Conservation (phyloP, 2,329 filamentous ascomycete genomes). For the Chaetoscypha palmicola region DNA sequence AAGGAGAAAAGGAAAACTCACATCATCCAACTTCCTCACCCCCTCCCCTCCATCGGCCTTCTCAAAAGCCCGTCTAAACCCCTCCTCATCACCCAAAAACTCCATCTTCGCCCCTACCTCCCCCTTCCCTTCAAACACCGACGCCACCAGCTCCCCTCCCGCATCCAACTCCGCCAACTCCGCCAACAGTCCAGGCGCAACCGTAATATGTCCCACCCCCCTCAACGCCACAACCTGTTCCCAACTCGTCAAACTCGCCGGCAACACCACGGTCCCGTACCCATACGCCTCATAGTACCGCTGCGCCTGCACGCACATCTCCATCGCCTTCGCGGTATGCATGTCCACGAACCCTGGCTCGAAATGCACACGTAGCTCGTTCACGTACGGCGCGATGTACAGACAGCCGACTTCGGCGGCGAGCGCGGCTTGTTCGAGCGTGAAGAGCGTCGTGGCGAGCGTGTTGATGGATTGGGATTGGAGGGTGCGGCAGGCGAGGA, state of each 20-base stretch:
- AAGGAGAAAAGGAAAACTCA: constrained; percentile 18
- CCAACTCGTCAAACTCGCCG: constrained; percentile 49
- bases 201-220: constrained; percentile 51
- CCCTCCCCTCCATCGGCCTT: constrained; percentile 35
- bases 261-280: constrained; percentile 44
- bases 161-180: constrained; percentile 13
- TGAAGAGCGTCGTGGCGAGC: constrained; percentile 57
- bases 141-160: constrained; percentile 5
- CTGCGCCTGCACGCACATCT: constrained; percentile 41
- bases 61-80: constrained; percentile 45
- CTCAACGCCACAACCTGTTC: constrained; percentile 52
- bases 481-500: constrained; percentile 50
- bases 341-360: constrained; percentile 42
- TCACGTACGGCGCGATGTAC: constrained; percentile 60
- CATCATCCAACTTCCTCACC: constrained; percentile 43
- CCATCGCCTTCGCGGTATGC: constrained; percentile 35
- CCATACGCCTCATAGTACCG: constrained; percentile 40
- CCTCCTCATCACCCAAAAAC: constrained; percentile 37
- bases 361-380: constrained; percentile 57
- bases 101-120: not conserved
- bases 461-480: constrained; percentile 49
- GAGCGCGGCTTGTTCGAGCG: constrained; percentile 51
- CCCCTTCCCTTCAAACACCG: constrained; percentile 17
- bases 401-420: constrained; percentile 51
- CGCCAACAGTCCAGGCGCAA: constrained; percentile 45